Percentiles rank a stretch among this genome's conserved stretches.
These are phyloP conservation scores for Malus fusca DNA, from an alignment of 306 rosid genomes.

Conservation along the genomic window DNA sequence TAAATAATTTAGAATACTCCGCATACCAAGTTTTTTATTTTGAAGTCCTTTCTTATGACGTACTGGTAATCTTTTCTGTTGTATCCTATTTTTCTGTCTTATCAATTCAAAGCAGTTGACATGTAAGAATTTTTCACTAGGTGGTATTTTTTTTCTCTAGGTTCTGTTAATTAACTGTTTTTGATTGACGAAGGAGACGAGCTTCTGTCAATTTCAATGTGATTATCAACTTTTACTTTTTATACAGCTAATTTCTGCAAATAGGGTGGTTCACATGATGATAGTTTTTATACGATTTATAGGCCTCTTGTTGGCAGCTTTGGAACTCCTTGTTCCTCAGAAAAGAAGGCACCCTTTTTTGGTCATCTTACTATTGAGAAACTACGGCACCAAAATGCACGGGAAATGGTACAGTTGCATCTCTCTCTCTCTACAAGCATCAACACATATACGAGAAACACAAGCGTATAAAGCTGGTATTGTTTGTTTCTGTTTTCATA, in stretches of 20 bases:
- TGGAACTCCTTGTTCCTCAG: constrained; percentile 40
- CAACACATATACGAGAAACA: neutral
- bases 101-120: neutral
- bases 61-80: neutral
- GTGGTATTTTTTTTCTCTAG: neutral
- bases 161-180: neutral
- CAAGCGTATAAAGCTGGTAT: neutral
- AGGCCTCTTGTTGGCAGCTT: constrained; percentile 70
- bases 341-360: constrained; percentile 49
- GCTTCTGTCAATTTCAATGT: neutral
- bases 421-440: neutral
- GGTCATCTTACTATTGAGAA: constrained; percentile 67
- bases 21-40: neutral
- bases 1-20: neutral
- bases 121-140: neutral
- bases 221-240: neutral
- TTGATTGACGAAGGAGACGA: neutral
- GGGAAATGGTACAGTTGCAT: constrained; percentile 46
- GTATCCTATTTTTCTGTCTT: neutral
- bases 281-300: constrained; percentile 1
- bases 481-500: neutral
- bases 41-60: neutral
- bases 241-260: neutral
- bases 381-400: constrained; percentile 30
- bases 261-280: neutral